Conservation (phyloP, 2,329 filamentous ascomycete genomes). For the Colletotrichum phormii region DNA sequence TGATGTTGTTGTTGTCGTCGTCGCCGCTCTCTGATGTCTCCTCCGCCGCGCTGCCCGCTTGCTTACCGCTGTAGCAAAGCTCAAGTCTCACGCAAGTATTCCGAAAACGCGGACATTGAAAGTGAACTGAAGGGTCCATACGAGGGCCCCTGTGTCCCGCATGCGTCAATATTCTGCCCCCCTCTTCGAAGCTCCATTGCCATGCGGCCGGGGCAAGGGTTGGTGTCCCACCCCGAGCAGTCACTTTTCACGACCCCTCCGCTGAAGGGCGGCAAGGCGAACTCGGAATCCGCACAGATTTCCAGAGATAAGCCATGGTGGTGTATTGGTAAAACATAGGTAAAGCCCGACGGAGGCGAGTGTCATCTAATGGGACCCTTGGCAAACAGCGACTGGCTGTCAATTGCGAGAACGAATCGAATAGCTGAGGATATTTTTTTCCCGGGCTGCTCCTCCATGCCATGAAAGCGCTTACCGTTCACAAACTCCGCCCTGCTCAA, state of each 20-base stretch:
- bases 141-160: conserved; percentile 20
- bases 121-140: conserved; percentile 20
- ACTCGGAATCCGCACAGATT: not conserved
- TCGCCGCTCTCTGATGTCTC: not conserved
- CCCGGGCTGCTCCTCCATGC: not conserved
- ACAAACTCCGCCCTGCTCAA: not conserved
- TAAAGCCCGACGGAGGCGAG: not conserved
- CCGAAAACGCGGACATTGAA: conserved; percentile 17
- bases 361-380: not conserved
- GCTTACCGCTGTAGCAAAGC: not conserved
- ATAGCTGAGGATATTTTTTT: conserved; percentile 3
- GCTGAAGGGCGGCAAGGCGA: conserved; percentile 4
- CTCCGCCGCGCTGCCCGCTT: not conserved
- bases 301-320: not conserved
- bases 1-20: not conserved
- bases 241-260: not conserved
- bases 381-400: not conserved
- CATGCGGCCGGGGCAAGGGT: conserved; percentile 14
- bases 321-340: too few relatives aligned
- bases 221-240: not conserved
- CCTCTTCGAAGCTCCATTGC: conserved; percentile 9
- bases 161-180: conserved; percentile 23
- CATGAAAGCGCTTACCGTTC: conserved; percentile 10
- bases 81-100: not conserved
- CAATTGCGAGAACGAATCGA: not conserved